Evolutionary conservation across 2,329 filamentous ascomycete species (phyloP).

Genomic region (Escovopsis sp.): DNA sequence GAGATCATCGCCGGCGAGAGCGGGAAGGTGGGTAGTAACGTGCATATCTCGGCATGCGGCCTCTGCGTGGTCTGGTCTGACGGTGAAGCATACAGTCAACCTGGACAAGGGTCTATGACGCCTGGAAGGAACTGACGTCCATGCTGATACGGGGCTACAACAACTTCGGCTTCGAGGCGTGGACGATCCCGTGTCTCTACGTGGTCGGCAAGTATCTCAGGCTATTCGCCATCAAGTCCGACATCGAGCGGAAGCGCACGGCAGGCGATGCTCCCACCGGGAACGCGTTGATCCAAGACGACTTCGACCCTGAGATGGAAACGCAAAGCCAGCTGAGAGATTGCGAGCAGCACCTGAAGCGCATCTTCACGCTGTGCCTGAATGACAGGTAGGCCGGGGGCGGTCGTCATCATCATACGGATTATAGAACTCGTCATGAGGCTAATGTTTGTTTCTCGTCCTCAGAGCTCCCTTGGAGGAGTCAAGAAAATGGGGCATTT

Average conservation of each 20-base stretch:
- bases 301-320: slow-evolving; percentile 61
- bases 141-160: slow-evolving; percentile 70
- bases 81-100: slow-evolving; percentile 29
- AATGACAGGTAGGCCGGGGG: slow-evolving; percentile 64
- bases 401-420: too few relatives aligned
- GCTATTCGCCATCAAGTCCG: slow-evolving; percentile 80
- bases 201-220: slow-evolving; percentile 74
- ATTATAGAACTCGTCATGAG: not conserved
- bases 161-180: slow-evolving; percentile 61
- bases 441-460: not conserved
- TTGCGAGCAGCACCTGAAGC: slow-evolving; percentile 77
- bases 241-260: slow-evolving; percentile 45
- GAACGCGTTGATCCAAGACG: slow-evolving; percentile 52
- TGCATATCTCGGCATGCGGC: not conserved
- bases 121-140: slow-evolving; percentile 76
- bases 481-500: slow-evolving; percentile 95
- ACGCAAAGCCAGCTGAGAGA: slow-evolving; percentile 82
- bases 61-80: slow-evolving; percentile 8
- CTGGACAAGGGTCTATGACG: slow-evolving; percentile 72
- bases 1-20: slow-evolving; percentile 47
- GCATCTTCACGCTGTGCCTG: slow-evolving; percentile 81
- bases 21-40: slow-evolving; percentile 17
- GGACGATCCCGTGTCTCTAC: slow-evolving; percentile 88
- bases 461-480: slow-evolving; percentile 65
- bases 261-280: slow-evolving; percentile 22